phyloP scores from a whole-genome alignment of 257 asterid species.

The Salvia rosmarinus region DNA sequence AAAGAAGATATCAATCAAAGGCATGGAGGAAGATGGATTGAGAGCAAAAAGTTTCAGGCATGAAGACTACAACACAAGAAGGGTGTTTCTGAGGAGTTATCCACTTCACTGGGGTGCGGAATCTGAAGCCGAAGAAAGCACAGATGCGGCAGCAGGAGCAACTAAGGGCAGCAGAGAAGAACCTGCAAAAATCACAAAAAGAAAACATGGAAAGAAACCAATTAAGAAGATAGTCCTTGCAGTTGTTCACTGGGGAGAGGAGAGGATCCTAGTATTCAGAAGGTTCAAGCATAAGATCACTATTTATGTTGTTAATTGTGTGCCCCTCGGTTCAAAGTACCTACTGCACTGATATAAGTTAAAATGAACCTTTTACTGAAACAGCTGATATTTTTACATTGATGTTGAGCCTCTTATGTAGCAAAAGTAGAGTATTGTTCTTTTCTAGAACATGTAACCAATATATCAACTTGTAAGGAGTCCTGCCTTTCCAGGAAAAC shows the following conservation, averaged over 20 bases:
- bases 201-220: conserved; percentile 39
- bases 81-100: conserved; percentile 83
- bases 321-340: conserved; percentile 63
- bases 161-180: conserved; percentile 24
- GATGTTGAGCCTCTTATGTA: conserved; percentile 19
- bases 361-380: conserved; percentile 36
- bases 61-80: conserved; percentile 69
- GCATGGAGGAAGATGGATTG: conserved; percentile 53
- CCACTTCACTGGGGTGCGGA: conserved; percentile 66
- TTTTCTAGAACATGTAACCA: neutral
- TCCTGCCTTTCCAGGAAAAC: neutral
- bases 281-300: conserved; percentile 74
- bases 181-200: conserved; percentile 31
- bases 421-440: neutral
- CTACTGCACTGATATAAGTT: conserved; percentile 59
- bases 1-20: neutral
- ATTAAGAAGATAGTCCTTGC: conserved; percentile 60
- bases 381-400: conserved; percentile 16
- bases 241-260: conserved; percentile 72
- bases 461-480: neutral
- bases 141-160: conserved; percentile 34
- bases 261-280: conserved; percentile 57
- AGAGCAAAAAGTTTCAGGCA: conserved; percentile 66
- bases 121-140: conserved; percentile 50
- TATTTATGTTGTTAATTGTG: conserved; percentile 62